These are phyloP conservation scores for Entrophospora sp. DNA, from an alignment of 192 early-diverging fungal genomes.

Conservation along the genomic window DNA sequence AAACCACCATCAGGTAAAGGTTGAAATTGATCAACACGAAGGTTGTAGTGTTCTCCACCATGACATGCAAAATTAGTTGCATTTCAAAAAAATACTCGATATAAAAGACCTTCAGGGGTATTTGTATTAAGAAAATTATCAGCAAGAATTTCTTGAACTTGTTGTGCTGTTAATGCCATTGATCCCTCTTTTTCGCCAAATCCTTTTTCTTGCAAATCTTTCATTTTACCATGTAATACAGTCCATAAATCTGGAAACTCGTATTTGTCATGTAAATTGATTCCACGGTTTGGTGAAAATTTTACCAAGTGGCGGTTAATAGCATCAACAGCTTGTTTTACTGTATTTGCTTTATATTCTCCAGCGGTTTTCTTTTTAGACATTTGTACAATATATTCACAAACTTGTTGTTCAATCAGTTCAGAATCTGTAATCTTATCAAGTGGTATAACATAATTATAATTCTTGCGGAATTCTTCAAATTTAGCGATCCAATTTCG, in stretches of 20 bases:
- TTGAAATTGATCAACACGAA: not conserved
- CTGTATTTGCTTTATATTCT: conserved; percentile 5
- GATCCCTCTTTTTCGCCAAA: not conserved
- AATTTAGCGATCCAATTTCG: not conserved
- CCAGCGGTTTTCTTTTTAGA: not conserved
- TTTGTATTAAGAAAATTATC: not conserved
- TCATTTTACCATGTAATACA: conserved; percentile 5
- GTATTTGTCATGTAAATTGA: not conserved
- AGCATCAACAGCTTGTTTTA: conserved; percentile 13
- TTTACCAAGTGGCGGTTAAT: not conserved
- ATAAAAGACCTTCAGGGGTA: not conserved
- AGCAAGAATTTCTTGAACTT: not conserved
- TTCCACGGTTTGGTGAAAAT: not conserved
- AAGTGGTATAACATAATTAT: not conserved
- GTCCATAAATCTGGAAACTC: not conserved
- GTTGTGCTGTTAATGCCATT: not conserved
- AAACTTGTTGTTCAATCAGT: not conserved
- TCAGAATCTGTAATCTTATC: not conserved
- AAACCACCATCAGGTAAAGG: not conserved
- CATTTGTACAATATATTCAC: not conserved
- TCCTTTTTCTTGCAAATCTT: not conserved
- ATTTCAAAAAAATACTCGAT: not conserved
- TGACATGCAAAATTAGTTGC: not conserved
- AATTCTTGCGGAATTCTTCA: not conserved
- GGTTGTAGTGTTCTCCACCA: not conserved